These are phyloP conservation scores for Kingdonia uniflora DNA, from an alignment of 164 flowering plant genomes.

Conservation along the genomic window DNA sequence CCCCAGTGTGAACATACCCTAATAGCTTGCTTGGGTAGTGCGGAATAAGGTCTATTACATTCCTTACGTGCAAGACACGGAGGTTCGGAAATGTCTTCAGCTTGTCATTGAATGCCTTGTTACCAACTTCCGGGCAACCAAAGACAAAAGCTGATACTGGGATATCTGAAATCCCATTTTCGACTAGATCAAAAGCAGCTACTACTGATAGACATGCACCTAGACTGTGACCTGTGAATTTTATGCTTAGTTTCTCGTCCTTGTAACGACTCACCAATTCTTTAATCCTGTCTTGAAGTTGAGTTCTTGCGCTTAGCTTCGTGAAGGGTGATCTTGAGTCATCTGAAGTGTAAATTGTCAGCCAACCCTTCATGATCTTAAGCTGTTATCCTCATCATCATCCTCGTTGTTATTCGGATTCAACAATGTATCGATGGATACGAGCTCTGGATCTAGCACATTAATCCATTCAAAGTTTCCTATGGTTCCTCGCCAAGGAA, in stretches of 20 bases:
- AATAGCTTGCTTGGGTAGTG: background rate
- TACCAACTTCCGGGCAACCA: background rate
- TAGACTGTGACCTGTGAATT: conserved; percentile 20
- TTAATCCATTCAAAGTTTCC: conserved; percentile 60
- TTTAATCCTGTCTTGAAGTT: conserved; percentile 32
- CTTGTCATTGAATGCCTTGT: background rate
- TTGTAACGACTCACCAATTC: conserved; percentile 30
- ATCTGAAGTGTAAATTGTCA: conserved; percentile 45
- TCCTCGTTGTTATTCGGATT: background rate
- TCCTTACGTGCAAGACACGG: background rate
- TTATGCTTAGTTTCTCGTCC: conserved; percentile 43
- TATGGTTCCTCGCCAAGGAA: conserved; percentile 62
- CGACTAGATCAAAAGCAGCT: background rate
- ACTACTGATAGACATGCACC: background rate
- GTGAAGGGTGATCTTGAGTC: conserved; percentile 57
- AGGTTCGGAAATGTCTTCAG: background rate
- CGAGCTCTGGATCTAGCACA: conserved; percentile 25
- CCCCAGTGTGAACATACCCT: conserved; percentile 24
- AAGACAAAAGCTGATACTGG: background rate
- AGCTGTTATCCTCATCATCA: conserved; percentile 19
- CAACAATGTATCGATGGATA: conserved; percentile 32
- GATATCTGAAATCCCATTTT: background rate
- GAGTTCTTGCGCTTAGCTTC: conserved; percentile 50
- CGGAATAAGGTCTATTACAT: background rate
- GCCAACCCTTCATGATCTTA: conserved; percentile 72